A percentile compares a stretch with the other conserved stretches of the same genome.
Evolutionary conservation across 768 basidiomycete species (phyloP).

Genomic region (Macrocybe gigantea): DNA sequence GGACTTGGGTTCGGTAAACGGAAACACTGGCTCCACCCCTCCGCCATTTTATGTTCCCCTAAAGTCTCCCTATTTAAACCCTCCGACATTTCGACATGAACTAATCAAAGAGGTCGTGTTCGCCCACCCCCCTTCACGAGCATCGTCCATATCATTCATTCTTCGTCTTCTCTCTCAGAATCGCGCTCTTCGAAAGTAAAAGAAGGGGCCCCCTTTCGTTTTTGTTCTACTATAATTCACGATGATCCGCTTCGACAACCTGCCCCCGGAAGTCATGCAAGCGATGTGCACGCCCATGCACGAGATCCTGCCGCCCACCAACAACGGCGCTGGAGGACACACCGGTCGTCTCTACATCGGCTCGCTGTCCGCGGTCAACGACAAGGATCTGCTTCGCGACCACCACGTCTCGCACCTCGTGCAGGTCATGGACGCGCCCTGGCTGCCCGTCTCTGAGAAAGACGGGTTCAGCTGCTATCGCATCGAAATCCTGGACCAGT

Average conservation of each 20-base stretch:
- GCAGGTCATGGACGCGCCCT: conserved; percentile 58
- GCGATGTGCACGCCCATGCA: conserved; percentile 88
- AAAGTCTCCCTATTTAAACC: no score
- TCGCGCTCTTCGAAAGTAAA: no score
- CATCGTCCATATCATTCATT: no score
- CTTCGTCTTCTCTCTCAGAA: no score
- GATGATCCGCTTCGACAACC: conserved; percentile 77
- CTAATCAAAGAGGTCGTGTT: no score
- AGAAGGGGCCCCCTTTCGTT: no score
- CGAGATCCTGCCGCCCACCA: conserved; percentile 46
- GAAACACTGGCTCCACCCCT: no score
- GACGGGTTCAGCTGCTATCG: conserved; percentile 51
- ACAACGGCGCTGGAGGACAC: conserved; percentile 12
- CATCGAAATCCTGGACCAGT: conserved; percentile 63
- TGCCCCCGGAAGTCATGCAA: conserved; percentile 72
- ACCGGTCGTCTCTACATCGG: conserved; percentile 64
- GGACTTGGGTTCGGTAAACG: no score
- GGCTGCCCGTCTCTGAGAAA: conserved; percentile 45
- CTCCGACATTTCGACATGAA: no score
- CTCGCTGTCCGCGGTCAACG: conserved; percentile 53
- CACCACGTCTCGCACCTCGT: conserved; percentile 51
- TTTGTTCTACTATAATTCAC: background rate
- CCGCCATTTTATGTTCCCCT: no score
- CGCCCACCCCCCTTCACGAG: no score
- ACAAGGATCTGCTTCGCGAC: conserved; percentile 42